Base-by-base conservation (phyloP, 2,329 filamentous ascomycete species). In the Stachybotrys elegans region DNA sequence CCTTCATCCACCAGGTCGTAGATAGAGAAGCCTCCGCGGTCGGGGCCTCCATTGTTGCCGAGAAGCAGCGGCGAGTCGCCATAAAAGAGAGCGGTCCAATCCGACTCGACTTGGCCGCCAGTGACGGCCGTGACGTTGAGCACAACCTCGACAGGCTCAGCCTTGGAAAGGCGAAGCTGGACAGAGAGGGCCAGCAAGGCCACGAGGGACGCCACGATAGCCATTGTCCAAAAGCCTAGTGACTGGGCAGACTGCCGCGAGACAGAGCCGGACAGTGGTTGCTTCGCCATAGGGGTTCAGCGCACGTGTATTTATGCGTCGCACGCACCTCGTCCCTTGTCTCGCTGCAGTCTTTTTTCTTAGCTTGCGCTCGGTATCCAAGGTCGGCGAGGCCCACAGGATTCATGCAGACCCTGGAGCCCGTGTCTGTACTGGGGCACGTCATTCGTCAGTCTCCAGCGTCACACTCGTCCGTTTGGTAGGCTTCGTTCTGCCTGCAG, bases 1-100 rank as follows among this genome's bases (percentile, higher is more conserved):
- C 57, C 50, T 21, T 53, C 56, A 35, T 58, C 51, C n/a, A n/a
- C n/a, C 25, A 71, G 48, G 8, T 54, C 48, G 49, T 62, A 73
- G 9, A 60, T 55, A 37, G 60, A 69, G 25, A 73, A 64, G 0
- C 71, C 71, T 11, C 71, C 71, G 4, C 60, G 64, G 17, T 61
- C 65, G 7, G 69, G 63, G 0, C 63, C 66, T 12, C 66, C 70
- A 42, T 75, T 70, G 29, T 73, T 75, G 16, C 68, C 68, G n/a
- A 74, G 51, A 2, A 75, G 57, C 5, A 70, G 32, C 6, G 69
- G 66, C 3, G 48, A 40, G 2, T 44, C 47, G 13, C 50, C 49
- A 12, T 61, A 57, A 48, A 73, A 72, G 5, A 68, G 53, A 4
- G 63, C 49, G 2, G 67, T 66, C 56, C 59, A 68, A 42, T 72